A percentile compares a stretch with the other conserved stretches of the same genome.
These are phyloP conservation scores for Rhizophagus prolifer DNA, from an alignment of 192 early-diverging fungal species.

Conservation along the genomic window DNA sequence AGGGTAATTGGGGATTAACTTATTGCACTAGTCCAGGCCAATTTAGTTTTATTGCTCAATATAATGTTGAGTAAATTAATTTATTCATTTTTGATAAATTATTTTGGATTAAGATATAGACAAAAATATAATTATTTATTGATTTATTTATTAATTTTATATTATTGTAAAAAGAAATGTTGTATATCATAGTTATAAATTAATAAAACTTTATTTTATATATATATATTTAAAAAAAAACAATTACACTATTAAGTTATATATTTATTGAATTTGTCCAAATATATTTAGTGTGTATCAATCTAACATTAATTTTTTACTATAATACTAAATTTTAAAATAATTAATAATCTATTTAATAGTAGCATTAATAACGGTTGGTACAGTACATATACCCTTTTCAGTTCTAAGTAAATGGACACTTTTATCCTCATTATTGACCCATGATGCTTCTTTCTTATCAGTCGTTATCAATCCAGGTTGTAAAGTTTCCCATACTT, in stretches of 20 bases:
- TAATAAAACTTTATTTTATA: too few relatives aligned
- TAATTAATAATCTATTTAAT: conserved; percentile 60
- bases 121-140: too few relatives aligned
- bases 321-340: not conserved
- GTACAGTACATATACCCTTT: conserved; percentile 56
- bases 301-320: not conserved
- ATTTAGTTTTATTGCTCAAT: conserved; percentile 22
- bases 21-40: not conserved
- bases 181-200: too few relatives aligned
- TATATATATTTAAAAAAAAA: too few relatives aligned
- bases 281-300: too few relatives aligned
- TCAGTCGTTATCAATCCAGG: conserved; percentile 77
- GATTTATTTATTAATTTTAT: too few relatives aligned
- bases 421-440: conserved; percentile 49
- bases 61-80: conserved; percentile 1
- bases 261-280: too few relatives aligned
- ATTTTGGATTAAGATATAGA: too few relatives aligned
- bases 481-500: conserved; percentile 96
- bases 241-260: too few relatives aligned
- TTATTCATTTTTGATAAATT: not conserved
- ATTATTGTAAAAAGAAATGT: too few relatives aligned
- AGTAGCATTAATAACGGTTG: conserved; percentile 62
- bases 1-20: conserved; percentile 20
- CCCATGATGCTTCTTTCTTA: conserved; percentile 63
- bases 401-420: conserved; percentile 46